These are phyloP conservation scores for Amylocystis lapponica DNA, from an alignment of 768 basidiomycete species.

Conservation along the genomic window DNA sequence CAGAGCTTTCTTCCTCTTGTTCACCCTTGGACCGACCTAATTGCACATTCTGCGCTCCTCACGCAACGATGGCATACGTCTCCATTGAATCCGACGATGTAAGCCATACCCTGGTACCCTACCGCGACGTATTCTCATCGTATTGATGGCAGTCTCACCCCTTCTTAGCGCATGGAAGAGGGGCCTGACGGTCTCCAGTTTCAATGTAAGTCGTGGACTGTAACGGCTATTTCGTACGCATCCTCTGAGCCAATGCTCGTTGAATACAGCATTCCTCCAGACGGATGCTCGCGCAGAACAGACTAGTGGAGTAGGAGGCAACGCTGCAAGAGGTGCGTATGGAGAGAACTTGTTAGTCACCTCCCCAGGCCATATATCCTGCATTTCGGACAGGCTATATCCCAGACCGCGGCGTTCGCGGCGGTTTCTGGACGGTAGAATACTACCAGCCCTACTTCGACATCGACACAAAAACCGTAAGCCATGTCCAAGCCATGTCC, in stretches of 20 bases:
- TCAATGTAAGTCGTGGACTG: slow-evolving; percentile 17
- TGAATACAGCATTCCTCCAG: slow-evolving; percentile 18
- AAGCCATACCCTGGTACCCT: neutral
- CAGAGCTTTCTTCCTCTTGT: too few species aligned
- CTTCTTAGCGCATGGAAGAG: slow-evolving; percentile 26
- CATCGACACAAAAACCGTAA: slow-evolving; percentile 72
- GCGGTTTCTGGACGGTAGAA: slow-evolving; percentile 76
- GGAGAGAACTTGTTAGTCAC: neutral
- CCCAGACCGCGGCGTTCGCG: slow-evolving; percentile 40
- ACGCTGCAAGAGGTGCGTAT: slow-evolving; percentile 11
- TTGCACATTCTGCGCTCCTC: too few species aligned
- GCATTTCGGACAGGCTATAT: slow-evolving; percentile 49
- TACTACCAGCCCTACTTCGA: slow-evolving; percentile 89
- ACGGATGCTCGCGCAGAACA: slow-evolving; percentile 18
- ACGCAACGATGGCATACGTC: slow-evolving; percentile 25
- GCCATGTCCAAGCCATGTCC: neutral
- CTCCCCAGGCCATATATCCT: neutral
- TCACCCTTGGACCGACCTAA: too few species aligned
- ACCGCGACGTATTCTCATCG: slow-evolving; percentile 4
- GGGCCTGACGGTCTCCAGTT: slow-evolving; percentile 26
- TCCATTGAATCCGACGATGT: slow-evolving; percentile 27
- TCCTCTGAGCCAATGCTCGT: neutral
- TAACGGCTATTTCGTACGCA: neutral
- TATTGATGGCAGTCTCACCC: slow-evolving; percentile 12
- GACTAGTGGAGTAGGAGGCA: slow-evolving; percentile 1